phyloP scores from a whole-genome alignment of 305 asterid species.

The Solanum hybrid region DNA sequence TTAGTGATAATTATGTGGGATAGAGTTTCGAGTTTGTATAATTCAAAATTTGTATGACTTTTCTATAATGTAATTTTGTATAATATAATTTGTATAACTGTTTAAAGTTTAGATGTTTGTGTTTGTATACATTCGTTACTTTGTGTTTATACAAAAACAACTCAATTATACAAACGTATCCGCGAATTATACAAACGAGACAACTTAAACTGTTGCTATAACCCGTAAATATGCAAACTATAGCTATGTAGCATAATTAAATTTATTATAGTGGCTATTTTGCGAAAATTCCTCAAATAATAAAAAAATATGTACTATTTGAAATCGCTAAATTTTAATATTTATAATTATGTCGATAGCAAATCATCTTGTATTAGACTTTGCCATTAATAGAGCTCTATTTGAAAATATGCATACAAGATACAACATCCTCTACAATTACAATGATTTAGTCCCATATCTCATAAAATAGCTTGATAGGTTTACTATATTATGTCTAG shows the following conservation, averaged over 20 bases:
- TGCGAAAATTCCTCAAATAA: not conserved
- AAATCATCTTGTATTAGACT: not conserved
- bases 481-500: not conserved
- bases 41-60: no score
- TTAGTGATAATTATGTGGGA: not conserved
- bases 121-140: no score
- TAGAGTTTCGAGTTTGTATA: no score
- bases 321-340: not conserved
- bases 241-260: no score
- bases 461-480: not conserved
- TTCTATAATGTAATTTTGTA: no score
- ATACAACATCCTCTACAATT: not conserved
- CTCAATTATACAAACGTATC: not conserved
- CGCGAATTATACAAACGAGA: not conserved
- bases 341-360: not conserved
- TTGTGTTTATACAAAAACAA: not conserved
- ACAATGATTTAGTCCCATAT: not conserved
- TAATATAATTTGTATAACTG: no score
- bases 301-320: not conserved
- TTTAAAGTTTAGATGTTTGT: not conserved
- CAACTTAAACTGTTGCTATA: not conserved
- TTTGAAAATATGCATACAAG: not conserved
- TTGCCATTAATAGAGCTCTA: not conserved
- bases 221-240: not conserved
- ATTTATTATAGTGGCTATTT: not conserved